Base-by-base conservation (phyloP, 2,329 filamentous ascomycete genomes). In the Chaetomium sp. region DNA sequence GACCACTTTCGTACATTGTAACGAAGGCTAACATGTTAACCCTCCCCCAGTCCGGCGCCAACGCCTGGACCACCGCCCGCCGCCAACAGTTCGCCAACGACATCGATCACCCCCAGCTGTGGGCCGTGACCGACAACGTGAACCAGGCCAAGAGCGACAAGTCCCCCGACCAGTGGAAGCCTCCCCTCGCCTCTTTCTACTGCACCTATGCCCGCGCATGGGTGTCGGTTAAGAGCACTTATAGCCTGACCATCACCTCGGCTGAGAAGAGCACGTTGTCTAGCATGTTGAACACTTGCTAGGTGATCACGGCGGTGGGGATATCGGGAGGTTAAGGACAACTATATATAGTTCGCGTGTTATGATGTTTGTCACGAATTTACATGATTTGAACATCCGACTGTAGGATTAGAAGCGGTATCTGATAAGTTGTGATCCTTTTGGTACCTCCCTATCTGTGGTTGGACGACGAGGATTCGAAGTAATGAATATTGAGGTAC, bases 191-290 rank as follows among this genome's bases (percentile, higher is more conserved):
- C 69, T 79, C 72, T 60, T 92, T 89, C 72, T 81, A 88, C 70
- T 94, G 89, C 79, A 86, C 81, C 34, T 94, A 95, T 66, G 86
- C 88, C 11, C 78, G 80, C 67, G 82, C 85, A 67, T 95, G 86
- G 85, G 78, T 92, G 42, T 79, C 82, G 66, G 88, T 95, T 62
- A 95, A 94, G 81, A 81, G 77, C 64, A 80, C 83, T 64, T 94
- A 87, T 68, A 69, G 68, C 1, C 71, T 95, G 62, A 86, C 79
- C 12, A 74, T 94, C 58, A 92, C 86, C 1, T 76, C 75, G 47
- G 82, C 81, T 0, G 89, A 95, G 78, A 90, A 89, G 77, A 72
- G 71, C 12, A 86, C 87, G 0, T 70, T 91, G 59, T 73, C 72
- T 0, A 74, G 71, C 49, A 88, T 89, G 84, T 67, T 90, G 66